Conservation (phyloP, 805 yeast genomes). For the Wickerhamomyces sydowiorum region DNA sequence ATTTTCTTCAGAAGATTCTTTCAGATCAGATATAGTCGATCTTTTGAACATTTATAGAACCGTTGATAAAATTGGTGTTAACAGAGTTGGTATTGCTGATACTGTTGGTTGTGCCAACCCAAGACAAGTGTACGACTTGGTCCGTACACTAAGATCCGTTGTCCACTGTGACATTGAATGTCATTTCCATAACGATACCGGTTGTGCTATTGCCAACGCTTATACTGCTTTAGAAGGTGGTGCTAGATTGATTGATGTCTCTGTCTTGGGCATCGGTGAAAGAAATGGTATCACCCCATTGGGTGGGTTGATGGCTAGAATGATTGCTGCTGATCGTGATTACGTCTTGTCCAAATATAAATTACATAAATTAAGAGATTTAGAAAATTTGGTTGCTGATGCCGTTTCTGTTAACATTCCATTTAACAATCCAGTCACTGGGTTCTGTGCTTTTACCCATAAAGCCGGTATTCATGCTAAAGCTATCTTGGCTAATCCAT, state of each 20-base stretch:
- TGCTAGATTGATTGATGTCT: constrained; percentile 89
- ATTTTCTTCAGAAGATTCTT: constrained; percentile 95
- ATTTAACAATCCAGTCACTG: constrained; percentile 97
- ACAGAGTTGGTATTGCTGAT: constrained; percentile 98
- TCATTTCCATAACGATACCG: constrained; percentile 98
- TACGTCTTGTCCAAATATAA: constrained; percentile 92
- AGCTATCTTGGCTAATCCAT: constrained; percentile 97
- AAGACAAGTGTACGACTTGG: constrained; percentile 95
- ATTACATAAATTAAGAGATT: constrained; percentile 90
- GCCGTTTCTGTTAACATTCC: constrained; percentile 97
- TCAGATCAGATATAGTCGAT: constrained; percentile 95
- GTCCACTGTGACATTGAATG: constrained; percentile 97
- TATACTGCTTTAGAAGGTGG: constrained; percentile 98
- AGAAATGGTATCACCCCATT: constrained; percentile 97
- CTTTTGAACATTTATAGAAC: constrained; percentile 92
- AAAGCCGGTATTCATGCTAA: constrained; percentile 99
- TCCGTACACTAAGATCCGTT: constrained; percentile 86
- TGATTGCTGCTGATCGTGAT: constrained; percentile 98
- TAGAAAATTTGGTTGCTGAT: constrained; percentile 94
- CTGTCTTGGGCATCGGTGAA: constrained; percentile 97
- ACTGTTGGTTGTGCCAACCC: constrained; percentile 99
- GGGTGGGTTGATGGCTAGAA: constrained; percentile 98
- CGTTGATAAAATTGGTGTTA: constrained; percentile 95
- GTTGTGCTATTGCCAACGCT: constrained; percentile 98
- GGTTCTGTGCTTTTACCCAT: constrained; percentile 99